phyloP scores from a whole-genome alignment of 345 rosid species.

The Acer saccharum region DNA sequence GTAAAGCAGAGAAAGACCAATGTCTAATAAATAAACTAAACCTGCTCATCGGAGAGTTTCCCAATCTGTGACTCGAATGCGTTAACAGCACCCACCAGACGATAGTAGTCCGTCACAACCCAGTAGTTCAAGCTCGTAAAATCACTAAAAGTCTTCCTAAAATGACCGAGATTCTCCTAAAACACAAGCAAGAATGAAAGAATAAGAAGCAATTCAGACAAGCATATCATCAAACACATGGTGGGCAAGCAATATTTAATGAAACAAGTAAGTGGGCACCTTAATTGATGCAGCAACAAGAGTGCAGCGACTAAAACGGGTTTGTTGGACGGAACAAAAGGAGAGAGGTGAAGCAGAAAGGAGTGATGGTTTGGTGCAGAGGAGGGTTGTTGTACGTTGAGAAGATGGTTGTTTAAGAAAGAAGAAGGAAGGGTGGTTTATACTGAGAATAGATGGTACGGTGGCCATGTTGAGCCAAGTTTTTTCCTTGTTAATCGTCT shows the following conservation, averaged over 20 bases:
- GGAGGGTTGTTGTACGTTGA: slow-evolving; percentile 19
- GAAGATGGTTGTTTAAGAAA: slow-evolving; percentile 31
- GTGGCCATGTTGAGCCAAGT: slow-evolving; percentile 35
- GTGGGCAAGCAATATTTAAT: slow-evolving; percentile 20
- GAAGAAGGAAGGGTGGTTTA: slow-evolving; percentile 31
- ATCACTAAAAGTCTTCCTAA: slow-evolving; percentile 52
- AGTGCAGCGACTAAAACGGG: slow-evolving; percentile 12
- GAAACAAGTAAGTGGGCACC: slow-evolving; percentile 23
- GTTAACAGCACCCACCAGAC: slow-evolving; percentile 74
- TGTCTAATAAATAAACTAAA: slow-evolving; percentile 25
- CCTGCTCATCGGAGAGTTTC: slow-evolving; percentile 81
- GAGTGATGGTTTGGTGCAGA: slow-evolving; percentile 27
- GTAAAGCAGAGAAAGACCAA: slow-evolving; percentile 15
- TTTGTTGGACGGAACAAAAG: slow-evolving; percentile 19
- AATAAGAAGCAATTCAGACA: slow-evolving; percentile 7
- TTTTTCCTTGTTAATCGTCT: too few species aligned
- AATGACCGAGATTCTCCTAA: slow-evolving; percentile 50
- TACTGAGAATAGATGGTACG: slow-evolving; percentile 22
- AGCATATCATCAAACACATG: slow-evolving; percentile 58
- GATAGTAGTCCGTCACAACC: slow-evolving; percentile 88
- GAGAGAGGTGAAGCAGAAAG: slow-evolving; percentile 21
- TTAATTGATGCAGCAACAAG: slow-evolving; percentile 43
- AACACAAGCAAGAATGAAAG: neutral
- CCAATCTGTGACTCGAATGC: slow-evolving; percentile 55
- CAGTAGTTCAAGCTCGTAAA: slow-evolving; percentile 73